phyloP scores from a whole-genome alignment of 2,329 filamentous ascomycete genomes.

The Esteya vermicola region DNA sequence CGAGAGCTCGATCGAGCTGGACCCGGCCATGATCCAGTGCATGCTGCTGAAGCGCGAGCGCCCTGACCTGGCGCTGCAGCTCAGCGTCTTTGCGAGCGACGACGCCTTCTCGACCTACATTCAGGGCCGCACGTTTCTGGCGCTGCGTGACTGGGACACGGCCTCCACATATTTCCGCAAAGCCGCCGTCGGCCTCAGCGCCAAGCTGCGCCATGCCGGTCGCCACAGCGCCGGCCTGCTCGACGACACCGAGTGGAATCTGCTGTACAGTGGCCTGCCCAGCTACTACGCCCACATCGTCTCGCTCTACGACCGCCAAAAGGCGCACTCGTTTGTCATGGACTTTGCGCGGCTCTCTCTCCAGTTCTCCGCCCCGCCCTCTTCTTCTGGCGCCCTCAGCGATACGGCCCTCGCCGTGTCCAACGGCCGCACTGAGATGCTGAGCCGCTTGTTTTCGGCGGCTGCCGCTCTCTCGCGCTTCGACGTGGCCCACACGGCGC shows the following conservation, averaged over 20 bases:
- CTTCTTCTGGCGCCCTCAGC: too few species aligned
- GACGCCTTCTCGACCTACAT: constrained; percentile 63
- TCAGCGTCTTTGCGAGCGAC: constrained; percentile 39
- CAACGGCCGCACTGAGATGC: constrained; percentile 56
- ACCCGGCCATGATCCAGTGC: constrained; percentile 46
- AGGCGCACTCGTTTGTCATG: constrained; percentile 65
- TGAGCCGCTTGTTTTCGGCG: constrained; percentile 72
- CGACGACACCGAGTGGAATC: constrained; percentile 58
- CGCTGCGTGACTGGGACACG: constrained; percentile 55
- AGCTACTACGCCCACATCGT: constrained; percentile 82
- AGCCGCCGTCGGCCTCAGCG: constrained; percentile 62
- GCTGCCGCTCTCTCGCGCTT: constrained; percentile 68
- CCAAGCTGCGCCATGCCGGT: constrained; percentile 29
- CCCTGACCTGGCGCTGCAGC: constrained; percentile 43
- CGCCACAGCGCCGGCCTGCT: constrained; percentile 53
- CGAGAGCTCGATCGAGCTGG: constrained; percentile 52
- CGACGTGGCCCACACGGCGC: constrained; percentile 65
- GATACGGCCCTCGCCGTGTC: too few species aligned
- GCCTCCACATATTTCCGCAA: constrained; percentile 69
- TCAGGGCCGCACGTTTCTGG: constrained; percentile 65
- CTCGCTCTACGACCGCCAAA: constrained; percentile 63
- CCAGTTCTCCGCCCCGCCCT: too few species aligned
- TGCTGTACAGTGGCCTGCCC: constrained; percentile 57
- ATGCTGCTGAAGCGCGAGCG: constrained; percentile 44
- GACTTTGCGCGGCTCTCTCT: constrained; percentile 70